Conservation (phyloP, 352 stramenopile genomes). For the Blastocystis sp. region DNA sequence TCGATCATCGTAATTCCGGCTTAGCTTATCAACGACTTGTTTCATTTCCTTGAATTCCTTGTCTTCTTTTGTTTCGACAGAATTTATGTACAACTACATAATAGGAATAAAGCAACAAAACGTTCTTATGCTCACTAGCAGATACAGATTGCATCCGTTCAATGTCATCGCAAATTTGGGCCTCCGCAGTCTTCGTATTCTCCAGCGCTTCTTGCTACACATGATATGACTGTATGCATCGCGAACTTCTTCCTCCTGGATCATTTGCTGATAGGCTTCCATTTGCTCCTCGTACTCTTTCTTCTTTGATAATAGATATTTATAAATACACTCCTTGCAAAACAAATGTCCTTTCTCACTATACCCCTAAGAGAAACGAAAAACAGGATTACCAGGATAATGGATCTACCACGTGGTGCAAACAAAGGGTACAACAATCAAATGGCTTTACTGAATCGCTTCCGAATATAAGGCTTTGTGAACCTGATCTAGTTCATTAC, state of each 20-base stretch:
- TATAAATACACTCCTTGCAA: slow-evolving; percentile 46
- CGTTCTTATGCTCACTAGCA: background rate
- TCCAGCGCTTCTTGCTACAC: background rate
- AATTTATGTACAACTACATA: slow-evolving; percentile 10
- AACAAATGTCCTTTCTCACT: slow-evolving; percentile 58
- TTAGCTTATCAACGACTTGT: slow-evolving; percentile 18
- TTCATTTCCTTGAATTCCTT: slow-evolving; percentile 54
- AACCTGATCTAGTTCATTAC: background rate
- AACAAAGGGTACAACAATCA: slow-evolving; percentile 42
- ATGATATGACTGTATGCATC: background rate
- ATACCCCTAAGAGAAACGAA: background rate
- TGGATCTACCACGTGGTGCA: slow-evolving; percentile 12
- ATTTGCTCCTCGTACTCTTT: slow-evolving; percentile 56
- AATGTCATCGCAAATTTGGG: slow-evolving; percentile 5
- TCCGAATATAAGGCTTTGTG: slow-evolving; percentile 14
- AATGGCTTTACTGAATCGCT: slow-evolving; percentile 52
- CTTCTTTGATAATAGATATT: slow-evolving; percentile 57
- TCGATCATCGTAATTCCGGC: slow-evolving; percentile 46
- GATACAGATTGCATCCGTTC: slow-evolving; percentile 1
- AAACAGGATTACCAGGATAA: slow-evolving; percentile 15
- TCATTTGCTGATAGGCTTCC: background rate
- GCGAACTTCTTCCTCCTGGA: background rate
- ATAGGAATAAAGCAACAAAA: background rate
- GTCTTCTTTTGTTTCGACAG: slow-evolving; percentile 35
- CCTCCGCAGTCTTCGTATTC: background rate